A percentile compares a stretch with the other conserved stretches of the same genome.
These are phyloP conservation scores for Kodamaea fungicola DNA, from an alignment of 1,139 yeast genomes.

Conservation along the genomic window DNA sequence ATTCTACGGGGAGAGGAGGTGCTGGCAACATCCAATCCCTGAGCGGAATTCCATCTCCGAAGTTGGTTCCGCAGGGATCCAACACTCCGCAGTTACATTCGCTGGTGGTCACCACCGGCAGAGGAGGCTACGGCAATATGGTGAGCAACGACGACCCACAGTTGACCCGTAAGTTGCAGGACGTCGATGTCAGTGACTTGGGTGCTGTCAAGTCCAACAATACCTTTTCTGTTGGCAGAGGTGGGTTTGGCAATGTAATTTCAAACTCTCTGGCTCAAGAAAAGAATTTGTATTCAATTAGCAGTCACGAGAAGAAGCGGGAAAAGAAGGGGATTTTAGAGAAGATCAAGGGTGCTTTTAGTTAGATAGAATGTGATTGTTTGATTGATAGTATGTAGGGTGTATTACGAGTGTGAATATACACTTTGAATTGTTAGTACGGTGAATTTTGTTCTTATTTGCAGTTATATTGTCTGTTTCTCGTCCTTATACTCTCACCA, in stretches of 20 bases:
- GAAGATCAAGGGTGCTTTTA: slow-evolving; percentile 31
- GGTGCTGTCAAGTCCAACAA: slow-evolving; percentile 36
- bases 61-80: slow-evolving; percentile 56
- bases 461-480: too few species aligned
- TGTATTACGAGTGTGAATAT: too few species aligned
- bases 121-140: slow-evolving; percentile 85
- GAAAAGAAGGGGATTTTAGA: slow-evolving; percentile 25
- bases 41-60: slow-evolving; percentile 47
- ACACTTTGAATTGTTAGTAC: too few species aligned
- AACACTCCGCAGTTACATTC: slow-evolving; percentile 60
- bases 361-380: slow-evolving; percentile 6
- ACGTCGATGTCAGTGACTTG: slow-evolving; percentile 49
- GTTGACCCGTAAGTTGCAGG: slow-evolving; percentile 64
- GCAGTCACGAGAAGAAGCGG: slow-evolving; percentile 14
- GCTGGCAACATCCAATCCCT: slow-evolving; percentile 65
- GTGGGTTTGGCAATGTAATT: slow-evolving; percentile 49
- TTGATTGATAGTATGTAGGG: too few species aligned
- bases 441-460: too few species aligned
- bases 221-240: slow-evolving; percentile 44
- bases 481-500: too few species aligned
- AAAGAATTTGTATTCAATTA: slow-evolving; percentile 14
- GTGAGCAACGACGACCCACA: slow-evolving; percentile 59
- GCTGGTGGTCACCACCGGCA: slow-evolving; percentile 65
- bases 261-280: slow-evolving; percentile 14
- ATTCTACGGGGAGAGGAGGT: slow-evolving; percentile 80